phyloP scores from a whole-genome alignment of 257 asterid genomes.

The Thymus quinquecostatus region DNA sequence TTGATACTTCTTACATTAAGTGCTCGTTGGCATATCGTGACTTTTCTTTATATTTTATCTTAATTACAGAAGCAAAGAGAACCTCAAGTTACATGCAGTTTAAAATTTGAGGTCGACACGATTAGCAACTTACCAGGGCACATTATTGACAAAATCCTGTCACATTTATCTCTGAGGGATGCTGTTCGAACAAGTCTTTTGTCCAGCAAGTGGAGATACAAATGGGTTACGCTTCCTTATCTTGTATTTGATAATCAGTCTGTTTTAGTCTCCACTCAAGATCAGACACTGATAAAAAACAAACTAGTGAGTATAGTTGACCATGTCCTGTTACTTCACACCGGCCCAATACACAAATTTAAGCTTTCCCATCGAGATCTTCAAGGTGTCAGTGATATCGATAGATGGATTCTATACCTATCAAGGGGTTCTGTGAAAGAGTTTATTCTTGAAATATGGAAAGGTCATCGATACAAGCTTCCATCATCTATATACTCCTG shows the following conservation, averaged over 20 bases:
- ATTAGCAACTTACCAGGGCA: slow-evolving; percentile 82
- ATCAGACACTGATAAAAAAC: slow-evolving; percentile 61
- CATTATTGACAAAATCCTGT: slow-evolving; percentile 76
- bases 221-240: slow-evolving; percentile 81
- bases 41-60: slow-evolving; percentile 24
- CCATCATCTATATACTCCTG: slow-evolving; percentile 75
- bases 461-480: slow-evolving; percentile 93
- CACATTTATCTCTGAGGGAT: slow-evolving; percentile 79
- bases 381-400: slow-evolving; percentile 88
- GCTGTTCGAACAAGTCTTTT: slow-evolving; percentile 83
- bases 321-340: slow-evolving; percentile 83
- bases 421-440: slow-evolving; percentile 81
- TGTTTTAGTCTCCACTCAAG: slow-evolving; percentile 75
- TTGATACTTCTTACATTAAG: not conserved
- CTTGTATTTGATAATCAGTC: slow-evolving; percentile 90
- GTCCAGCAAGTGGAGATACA: slow-evolving; percentile 92
- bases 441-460: slow-evolving; percentile 93
- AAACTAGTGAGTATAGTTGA: slow-evolving; percentile 85
- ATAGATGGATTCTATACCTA: slow-evolving; percentile 89
- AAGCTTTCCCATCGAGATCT: slow-evolving; percentile 96
- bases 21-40: slow-evolving; percentile 1
- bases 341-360: slow-evolving; percentile 78
- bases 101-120: slow-evolving; percentile 61
- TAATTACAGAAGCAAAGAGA: slow-evolving; percentile 77
- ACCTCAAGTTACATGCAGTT: slow-evolving; percentile 49